Evolutionary conservation across 805 yeast species (phyloP).

Genomic region (Saturnispora serradocipensis): DNA sequence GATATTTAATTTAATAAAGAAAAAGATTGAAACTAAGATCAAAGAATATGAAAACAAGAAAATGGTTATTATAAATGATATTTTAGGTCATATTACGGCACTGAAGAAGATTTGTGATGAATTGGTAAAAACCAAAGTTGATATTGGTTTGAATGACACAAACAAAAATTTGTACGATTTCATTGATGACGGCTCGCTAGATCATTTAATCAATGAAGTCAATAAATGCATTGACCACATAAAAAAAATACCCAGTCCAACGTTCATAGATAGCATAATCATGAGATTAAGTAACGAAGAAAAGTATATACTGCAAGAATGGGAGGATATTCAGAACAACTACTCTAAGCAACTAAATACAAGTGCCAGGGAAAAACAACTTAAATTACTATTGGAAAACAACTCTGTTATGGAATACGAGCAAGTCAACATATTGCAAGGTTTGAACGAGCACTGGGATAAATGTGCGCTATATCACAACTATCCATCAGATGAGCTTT

Average conservation of each 20-base stretch:
- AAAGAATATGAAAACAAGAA: conserved; percentile 18
- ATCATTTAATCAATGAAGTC: conserved; percentile 27
- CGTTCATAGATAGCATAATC: conserved; percentile 22
- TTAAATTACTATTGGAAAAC: conserved; percentile 27
- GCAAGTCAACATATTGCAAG: conserved; percentile 57
- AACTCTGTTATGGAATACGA: conserved; percentile 52
- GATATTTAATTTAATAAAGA: conserved; percentile 28
- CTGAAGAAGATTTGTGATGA: conserved; percentile 26
- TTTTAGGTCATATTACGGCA: conserved; percentile 25
- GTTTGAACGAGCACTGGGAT: conserved; percentile 76
- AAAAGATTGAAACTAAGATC: conserved; percentile 24
- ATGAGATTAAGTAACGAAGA: conserved; percentile 21
- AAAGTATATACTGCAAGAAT: conserved; percentile 15
- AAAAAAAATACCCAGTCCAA: conserved; percentile 22
- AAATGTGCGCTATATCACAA: conserved; percentile 45
- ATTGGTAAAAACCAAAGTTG: conserved; percentile 31
- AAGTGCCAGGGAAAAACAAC: conserved; percentile 16
- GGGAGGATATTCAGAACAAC: conserved; percentile 18
- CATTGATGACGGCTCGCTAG: conserved; percentile 35
- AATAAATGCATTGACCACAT: conserved; percentile 22
- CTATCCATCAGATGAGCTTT: conserved; percentile 31
- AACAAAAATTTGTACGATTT: conserved; percentile 33
- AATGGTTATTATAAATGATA: conserved; percentile 16
- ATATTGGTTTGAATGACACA: conserved; percentile 21
- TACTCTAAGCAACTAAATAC: conserved; percentile 8